Evolutionary conservation across 805 yeast species (phyloP), one percentile per base, ranked within the genome.

Genomic region (Starmera dryadoides): DNA sequence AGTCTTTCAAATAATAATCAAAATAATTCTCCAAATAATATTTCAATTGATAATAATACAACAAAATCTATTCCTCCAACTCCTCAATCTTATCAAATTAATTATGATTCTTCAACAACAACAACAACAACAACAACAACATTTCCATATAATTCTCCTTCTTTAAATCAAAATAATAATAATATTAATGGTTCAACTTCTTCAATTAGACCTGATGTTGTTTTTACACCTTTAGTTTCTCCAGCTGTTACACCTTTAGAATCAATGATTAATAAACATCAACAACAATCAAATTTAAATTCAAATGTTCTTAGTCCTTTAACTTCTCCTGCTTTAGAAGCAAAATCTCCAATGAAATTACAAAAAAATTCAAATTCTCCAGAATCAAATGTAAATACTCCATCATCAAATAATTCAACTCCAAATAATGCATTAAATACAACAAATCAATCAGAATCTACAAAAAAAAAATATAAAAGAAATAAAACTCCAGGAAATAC

Each of bases 161-260:
- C 53, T 11, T 53, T 53, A 15, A 35, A 37, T 4, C 20, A 46
- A 15, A 45, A 49, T 16, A 35, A 31, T 6, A 42, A 33, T 12
- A 9, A 31, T 6, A 42, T 32, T 12, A 9, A 10, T 17, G 5
- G 4, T 25, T 9, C 15, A 19, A 32, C 25, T 3, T 43, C 39
- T 11, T 47, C n/a, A 10, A 67, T 75, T 2, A 60, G 77, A 33
- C 78, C 81, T 1, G 81, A 76, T 43, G 75, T 75, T 36, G 75
- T 75, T 5, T 84, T 81, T 59, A 84, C 93, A 1, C 93, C 94
- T 1, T 65, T 84, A 43, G 75, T 81, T 2, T 81, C 89, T 2
- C 94, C 94, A 0, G 80, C 84, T 9, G 82, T 78, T 14, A 76
- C 87, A 3, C 87, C 87, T 1, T 49, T 71, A 50, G 86, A 63